phyloP scores from a whole-genome alignment of 2,329 filamentous ascomycete species.

The Cercospora berteroae region DNA sequence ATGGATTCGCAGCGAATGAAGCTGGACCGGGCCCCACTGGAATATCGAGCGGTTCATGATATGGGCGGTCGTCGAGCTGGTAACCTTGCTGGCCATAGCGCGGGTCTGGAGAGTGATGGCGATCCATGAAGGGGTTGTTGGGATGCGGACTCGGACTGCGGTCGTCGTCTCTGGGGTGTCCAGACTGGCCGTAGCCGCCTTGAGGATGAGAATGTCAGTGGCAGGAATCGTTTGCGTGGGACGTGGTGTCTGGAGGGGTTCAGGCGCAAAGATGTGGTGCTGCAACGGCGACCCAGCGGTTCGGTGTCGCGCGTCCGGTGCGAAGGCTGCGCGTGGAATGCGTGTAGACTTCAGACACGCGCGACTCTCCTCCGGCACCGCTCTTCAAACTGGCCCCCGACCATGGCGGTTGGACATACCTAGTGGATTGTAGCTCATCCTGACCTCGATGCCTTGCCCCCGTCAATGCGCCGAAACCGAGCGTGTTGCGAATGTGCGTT shows the following conservation, averaged over 20 bases:
- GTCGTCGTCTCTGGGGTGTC: constrained; percentile 20
- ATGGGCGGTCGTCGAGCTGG: constrained; percentile 77
- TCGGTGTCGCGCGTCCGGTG: neutral
- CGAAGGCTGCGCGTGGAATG: constrained; percentile 22
- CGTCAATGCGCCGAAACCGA: constrained; percentile 5
- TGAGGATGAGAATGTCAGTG: constrained; percentile 12
- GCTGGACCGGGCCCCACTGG: constrained; percentile 58
- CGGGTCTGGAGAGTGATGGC: constrained; percentile 44
- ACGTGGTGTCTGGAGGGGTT: constrained; percentile 1
- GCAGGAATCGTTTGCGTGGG: neutral
- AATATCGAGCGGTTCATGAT: constrained; percentile 65
- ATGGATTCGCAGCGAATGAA: constrained; percentile 28
- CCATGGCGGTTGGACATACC: constrained; percentile 19
- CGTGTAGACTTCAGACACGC: constrained; percentile 12
- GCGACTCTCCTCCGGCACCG: neutral
- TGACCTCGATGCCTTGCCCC: constrained; percentile 7
- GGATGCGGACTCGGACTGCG: constrained; percentile 18
- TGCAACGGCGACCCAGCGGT: neutral
- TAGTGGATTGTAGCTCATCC: constrained; percentile 31
- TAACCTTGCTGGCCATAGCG: constrained; percentile 77
- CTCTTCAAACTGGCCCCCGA: constrained; percentile 19
- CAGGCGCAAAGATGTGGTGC: neutral
- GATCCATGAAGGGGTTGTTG: constrained; percentile 28
- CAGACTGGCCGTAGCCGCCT: constrained; percentile 28
- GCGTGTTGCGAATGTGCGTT: constrained; percentile 5